Evolutionary conservation across 202 grass and related monocot genomes (phyloP), one percentile per base, ranked within the genome.

Genomic region (Schoenoplectus triqueter): DNA sequence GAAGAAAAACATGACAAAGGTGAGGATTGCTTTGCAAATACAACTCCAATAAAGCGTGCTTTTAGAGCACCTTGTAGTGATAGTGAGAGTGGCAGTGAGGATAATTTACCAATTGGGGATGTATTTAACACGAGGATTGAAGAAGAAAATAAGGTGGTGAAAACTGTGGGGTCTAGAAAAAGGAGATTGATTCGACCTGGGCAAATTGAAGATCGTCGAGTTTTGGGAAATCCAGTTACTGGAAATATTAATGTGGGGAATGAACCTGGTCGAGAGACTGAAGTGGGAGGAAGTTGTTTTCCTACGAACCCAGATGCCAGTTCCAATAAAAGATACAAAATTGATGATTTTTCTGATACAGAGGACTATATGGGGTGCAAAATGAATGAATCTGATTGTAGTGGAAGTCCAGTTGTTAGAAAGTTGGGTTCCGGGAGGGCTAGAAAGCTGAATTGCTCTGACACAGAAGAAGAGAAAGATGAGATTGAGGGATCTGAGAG

Each of bases 401-500:
- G 82, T 31, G 54, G 60, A 55, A 66, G 57, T 11, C 46, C 3
- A 55, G 52, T 77, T 80, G 21, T 76, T 61, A n/a, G 76, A 61
- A 80, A 80, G 59, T 2, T 47, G 76, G 46, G 57, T 41, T 45
- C 76, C 76, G 42, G 57, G 76, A 31, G 51, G 63, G 39, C 48
- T 21, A 55, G 54, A 50, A 78, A 7, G 0, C 79, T 94, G 13
- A 20, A 80, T 14, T 94, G 82, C 66, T 45, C 22, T 77, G 85
- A 91, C 42, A 46, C 83, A 11, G 86, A 87, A 40, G 84, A 91
- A 86, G 76, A 31, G 31, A 31, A 89, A 85, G 66, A 86, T 22
- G 80, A 72, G 11, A 91, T 70, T 70, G 66, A 80, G 66, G 87
- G 64, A 42, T 71, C 45, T 63, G 56, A 6, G 14, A 42, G 17